Evolutionary conservation across 768 basidiomycete species (phyloP), one percentile per base, ranked within the genome.

Genomic region (Hebeloma cylindrosporum): DNA sequence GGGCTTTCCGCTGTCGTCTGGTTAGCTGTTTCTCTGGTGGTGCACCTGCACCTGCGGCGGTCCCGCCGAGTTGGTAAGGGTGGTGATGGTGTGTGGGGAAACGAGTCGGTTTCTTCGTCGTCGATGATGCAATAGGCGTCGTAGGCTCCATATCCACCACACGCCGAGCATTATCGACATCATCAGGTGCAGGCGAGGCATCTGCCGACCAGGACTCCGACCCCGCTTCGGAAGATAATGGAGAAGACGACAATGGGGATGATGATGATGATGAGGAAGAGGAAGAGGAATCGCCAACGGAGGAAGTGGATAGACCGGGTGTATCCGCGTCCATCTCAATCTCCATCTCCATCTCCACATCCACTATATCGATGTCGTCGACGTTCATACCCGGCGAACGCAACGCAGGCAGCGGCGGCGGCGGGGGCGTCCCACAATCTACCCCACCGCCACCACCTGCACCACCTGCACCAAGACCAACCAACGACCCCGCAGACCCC

Each of bases 1-100:
- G 69, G n/a, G 68, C 70, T 65, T 83, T 89, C 25, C 83, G 72
- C 63, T 91, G 79, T 16, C 86, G 68, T 36, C 82, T 67, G 5
- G 86, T 90, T 34, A 90, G 42, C 5, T 70, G 71, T 34, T 65
- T 72, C 51, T 69, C 46, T n/a, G n/a, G n/a, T n/a, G n/a, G n/a
- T n/a, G n/a, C n/a, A n/a, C n/a, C n/a, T 10, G 29, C 40, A 9
- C 33, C 27, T 16, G 36, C 39, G 10, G 33, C 13, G 9, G 37
- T 32, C 30, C 44, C 28, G 31, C 30, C 27, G 21, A 45, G 38
- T 13, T 28, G 33, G 39, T 38, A 30, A 9, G 8, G 32, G 13
- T 35, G 33, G 17, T 47, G 34, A 5, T 25, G 38, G 30, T 27
- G 40, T 10, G 38, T 30, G 30, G n/a, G 22, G 2, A 27, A 22